A percentile compares a stretch with the other conserved stretches of the same genome.
phyloP scores from a whole-genome alignment of 805 yeast genomes.

The Candida lessepsii region DNA sequence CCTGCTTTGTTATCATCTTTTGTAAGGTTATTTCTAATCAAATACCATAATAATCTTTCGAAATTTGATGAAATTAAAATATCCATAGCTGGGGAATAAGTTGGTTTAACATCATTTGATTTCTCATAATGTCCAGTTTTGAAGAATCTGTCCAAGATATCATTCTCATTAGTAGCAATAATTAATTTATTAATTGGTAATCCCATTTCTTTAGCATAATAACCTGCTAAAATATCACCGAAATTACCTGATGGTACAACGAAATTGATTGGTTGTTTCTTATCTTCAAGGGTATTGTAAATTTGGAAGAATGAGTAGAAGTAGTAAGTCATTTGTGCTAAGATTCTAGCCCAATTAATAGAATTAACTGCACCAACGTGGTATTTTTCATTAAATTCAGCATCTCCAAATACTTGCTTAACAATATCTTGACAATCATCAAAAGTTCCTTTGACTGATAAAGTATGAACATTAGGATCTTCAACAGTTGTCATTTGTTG shows the following conservation, averaged over 20 bases:
- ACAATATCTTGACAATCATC: conserved; percentile 98
- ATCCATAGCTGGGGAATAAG: conserved; percentile 98
- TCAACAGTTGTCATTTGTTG: conserved; percentile 97
- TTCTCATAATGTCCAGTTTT: conserved; percentile 84
- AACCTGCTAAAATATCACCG: conserved; percentile 97
- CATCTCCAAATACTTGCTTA: conserved; percentile 88
- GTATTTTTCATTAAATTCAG: conserved; percentile 80
- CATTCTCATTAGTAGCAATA: conserved; percentile 95
- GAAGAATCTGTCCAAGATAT: conserved; percentile 89
- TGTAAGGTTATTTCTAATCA: conserved; percentile 71
- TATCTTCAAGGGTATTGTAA: conserved; percentile 34
- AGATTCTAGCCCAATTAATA: conserved; percentile 97
- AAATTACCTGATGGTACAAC: conserved; percentile 98
- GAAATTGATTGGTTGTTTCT: conserved; percentile 56
- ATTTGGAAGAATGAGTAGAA: conserved; percentile 82
- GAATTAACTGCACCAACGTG: conserved; percentile 98
- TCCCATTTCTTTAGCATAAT: conserved; percentile 93
- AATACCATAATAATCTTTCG: conserved; percentile 94
- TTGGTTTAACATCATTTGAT: conserved; percentile 70
- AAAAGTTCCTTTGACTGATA: conserved; percentile 93
- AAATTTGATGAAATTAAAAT: conserved; percentile 92
- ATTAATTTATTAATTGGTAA: conserved; percentile 82
- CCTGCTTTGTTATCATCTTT: conserved; percentile 68
- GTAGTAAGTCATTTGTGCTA: conserved; percentile 97
- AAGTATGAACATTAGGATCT: conserved; percentile 89